Conservation (phyloP, 1,139 yeast species). For the Hyphopichia fennica region DNA sequence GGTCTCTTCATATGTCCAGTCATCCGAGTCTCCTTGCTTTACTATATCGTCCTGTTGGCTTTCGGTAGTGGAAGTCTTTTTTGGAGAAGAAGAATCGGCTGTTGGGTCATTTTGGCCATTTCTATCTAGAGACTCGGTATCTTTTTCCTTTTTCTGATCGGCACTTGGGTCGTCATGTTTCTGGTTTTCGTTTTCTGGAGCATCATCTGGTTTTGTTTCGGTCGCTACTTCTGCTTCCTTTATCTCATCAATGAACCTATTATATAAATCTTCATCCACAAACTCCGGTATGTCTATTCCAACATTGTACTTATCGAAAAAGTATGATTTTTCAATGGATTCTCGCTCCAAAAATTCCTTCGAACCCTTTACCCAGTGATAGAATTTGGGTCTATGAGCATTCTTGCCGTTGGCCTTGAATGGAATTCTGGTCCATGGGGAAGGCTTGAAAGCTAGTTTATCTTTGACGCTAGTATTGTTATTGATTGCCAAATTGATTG, state of each 20-base stretch:
- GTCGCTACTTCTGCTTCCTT: slow-evolving; percentile 29
- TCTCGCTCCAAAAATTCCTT: slow-evolving; percentile 46
- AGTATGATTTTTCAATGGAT: slow-evolving; percentile 53
- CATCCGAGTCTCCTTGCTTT: background rate
- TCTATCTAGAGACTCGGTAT: too few species aligned
- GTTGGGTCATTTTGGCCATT: too few species aligned
- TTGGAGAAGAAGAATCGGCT: too few species aligned
- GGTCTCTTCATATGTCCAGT: slow-evolving; percentile 71
- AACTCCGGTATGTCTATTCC: slow-evolving; percentile 70
- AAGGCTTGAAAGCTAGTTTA: slow-evolving; percentile 64
- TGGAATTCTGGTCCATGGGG: slow-evolving; percentile 76
- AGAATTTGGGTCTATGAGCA: slow-evolving; percentile 43
- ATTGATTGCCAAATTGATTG: slow-evolving; percentile 60
- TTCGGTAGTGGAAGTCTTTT: too few species aligned
- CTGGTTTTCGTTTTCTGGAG: slow-evolving; percentile 8
- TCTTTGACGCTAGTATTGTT: slow-evolving; percentile 57
- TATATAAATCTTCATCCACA: slow-evolving; percentile 63
- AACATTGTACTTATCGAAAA: slow-evolving; percentile 75
- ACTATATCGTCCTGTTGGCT: background rate
- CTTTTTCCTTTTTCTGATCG: slow-evolving; percentile 5
- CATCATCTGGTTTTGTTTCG: slow-evolving; percentile 11
- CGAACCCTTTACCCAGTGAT: slow-evolving; percentile 89
- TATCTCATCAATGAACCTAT: slow-evolving; percentile 44
- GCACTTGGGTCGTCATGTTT: background rate
- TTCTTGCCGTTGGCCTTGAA: slow-evolving; percentile 60